Evolutionary conservation across 148 eudicot species (phyloP).

Genomic region (Vaccinium vitisidaea): DNA sequence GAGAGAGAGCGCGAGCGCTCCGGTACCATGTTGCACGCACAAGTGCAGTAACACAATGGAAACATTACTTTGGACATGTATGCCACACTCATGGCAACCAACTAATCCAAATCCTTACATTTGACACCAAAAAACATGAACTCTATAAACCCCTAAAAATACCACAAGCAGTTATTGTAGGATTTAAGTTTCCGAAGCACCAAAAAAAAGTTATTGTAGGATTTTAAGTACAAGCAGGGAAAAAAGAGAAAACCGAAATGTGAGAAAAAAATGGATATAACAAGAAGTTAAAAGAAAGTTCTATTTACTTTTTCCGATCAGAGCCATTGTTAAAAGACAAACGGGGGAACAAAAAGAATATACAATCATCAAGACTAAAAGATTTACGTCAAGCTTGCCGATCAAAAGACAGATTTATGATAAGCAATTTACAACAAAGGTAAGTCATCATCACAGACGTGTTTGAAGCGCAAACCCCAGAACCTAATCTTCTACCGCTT

Average conservation of each 20-base stretch:
- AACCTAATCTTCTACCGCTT: background rate
- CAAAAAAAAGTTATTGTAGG: too few species aligned
- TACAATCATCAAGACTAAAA: background rate
- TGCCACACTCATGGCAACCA: too few species aligned
- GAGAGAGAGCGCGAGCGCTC: too few species aligned
- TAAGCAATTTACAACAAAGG: background rate
- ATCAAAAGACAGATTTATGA: too few species aligned
- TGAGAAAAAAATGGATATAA: background rate
- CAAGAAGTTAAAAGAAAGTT: background rate
- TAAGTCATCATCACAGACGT: background rate
- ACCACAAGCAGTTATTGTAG: background rate
- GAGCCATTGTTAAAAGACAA: background rate
- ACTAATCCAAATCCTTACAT: too few species aligned
- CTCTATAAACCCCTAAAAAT: background rate
- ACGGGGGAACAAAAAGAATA: background rate
- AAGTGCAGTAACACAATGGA: too few species aligned
- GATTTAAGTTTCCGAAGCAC: too few species aligned
- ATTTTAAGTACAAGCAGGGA: background rate
- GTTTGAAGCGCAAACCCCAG: background rate
- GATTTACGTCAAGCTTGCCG: too few species aligned
- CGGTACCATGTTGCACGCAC: too few species aligned
- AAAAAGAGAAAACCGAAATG: background rate
- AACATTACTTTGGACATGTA: too few species aligned
- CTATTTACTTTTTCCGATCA: background rate
- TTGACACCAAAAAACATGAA: too few species aligned